Percentiles rank a stretch among this genome's conserved stretches.
These are phyloP conservation scores for Plasmodium coatneyi DNA, from an alignment of 169 alveolate species.

Conservation along the genomic window DNA sequence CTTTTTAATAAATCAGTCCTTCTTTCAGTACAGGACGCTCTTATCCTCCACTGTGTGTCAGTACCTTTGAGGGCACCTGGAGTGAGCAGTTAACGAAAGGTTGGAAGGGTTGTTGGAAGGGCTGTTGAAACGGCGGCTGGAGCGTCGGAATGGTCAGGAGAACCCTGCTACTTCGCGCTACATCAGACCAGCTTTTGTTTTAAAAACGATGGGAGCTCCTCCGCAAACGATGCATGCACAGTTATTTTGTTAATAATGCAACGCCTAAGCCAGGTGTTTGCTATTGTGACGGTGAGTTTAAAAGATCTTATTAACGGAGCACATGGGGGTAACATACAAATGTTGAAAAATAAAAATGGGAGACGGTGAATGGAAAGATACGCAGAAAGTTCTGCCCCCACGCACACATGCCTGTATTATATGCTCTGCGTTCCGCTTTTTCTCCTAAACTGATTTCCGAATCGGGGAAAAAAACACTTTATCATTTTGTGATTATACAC, in stretches of 20 bases:
- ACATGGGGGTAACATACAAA: background rate
- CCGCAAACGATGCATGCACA: background rate
- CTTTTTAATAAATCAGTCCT: slow-evolving; percentile 65
- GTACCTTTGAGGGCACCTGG: slow-evolving; percentile 13
- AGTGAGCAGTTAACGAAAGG: background rate
- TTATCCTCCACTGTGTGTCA: slow-evolving; percentile 19
- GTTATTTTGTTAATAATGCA: slow-evolving; percentile 4
- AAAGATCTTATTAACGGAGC: background rate
- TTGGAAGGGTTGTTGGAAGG: background rate
- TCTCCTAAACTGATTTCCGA: background rate
- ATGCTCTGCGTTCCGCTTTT: background rate
- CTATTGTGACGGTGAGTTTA: background rate
- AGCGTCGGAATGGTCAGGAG: background rate
- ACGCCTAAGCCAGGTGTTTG: background rate
- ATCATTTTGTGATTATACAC: background rate
- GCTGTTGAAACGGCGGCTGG: background rate
- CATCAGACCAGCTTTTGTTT: background rate
- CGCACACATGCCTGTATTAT: background rate
- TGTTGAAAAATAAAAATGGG: background rate
- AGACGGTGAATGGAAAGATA: background rate
- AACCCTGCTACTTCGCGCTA: background rate
- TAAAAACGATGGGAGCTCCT: background rate
- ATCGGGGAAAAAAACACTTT: background rate
- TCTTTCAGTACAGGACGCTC: slow-evolving; percentile 31
- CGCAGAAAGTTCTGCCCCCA: background rate